Conservation (phyloP, 352 stramenopile species). For the Blastocystis sp. region DNA sequence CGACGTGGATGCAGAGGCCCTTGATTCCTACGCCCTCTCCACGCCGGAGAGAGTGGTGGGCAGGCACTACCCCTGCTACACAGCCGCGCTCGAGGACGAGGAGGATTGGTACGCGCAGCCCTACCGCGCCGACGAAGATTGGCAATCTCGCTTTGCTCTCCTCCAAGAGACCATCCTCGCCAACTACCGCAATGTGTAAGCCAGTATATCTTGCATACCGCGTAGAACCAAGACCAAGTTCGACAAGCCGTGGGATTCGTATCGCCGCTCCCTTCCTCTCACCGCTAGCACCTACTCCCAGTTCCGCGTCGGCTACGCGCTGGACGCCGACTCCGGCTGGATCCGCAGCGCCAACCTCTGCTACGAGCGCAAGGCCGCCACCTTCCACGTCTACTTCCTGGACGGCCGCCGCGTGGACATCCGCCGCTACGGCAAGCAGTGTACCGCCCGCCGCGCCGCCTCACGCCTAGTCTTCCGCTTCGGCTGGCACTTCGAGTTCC, state of each 20-base stretch:
- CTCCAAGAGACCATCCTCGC: not conserved
- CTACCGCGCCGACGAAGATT: not conserved
- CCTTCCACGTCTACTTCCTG: conserved; percentile 4
- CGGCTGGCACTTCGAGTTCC: conserved; percentile 24
- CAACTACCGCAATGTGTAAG: conserved; percentile 8
- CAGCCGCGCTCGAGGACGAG: not conserved
- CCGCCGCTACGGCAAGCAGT: conserved; percentile 26
- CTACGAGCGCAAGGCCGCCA: not conserved
- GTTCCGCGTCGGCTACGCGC: conserved; percentile 1
- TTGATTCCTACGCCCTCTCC: not conserved
- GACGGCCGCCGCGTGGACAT: conserved; percentile 10
- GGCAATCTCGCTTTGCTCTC: not conserved
- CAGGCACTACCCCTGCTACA: not conserved
- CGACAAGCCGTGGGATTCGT: conserved; percentile 3
- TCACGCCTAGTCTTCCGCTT: conserved; percentile 27
- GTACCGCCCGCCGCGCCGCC: not conserved
- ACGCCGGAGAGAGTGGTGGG: not conserved
- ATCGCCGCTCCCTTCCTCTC: too few species aligned
- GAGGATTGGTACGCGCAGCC: not conserved
- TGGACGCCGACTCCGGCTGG: conserved; percentile 9
- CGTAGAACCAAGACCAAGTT: not conserved
- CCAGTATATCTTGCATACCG: not conserved
- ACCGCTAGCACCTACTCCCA: conserved; percentile 2
- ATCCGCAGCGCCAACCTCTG: conserved; percentile 26
- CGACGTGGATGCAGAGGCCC: not conserved